These are phyloP conservation scores for Aspergillus fumigatiaffinis DNA, from an alignment of 2,329 filamentous ascomycete genomes.

Conservation along the genomic window DNA sequence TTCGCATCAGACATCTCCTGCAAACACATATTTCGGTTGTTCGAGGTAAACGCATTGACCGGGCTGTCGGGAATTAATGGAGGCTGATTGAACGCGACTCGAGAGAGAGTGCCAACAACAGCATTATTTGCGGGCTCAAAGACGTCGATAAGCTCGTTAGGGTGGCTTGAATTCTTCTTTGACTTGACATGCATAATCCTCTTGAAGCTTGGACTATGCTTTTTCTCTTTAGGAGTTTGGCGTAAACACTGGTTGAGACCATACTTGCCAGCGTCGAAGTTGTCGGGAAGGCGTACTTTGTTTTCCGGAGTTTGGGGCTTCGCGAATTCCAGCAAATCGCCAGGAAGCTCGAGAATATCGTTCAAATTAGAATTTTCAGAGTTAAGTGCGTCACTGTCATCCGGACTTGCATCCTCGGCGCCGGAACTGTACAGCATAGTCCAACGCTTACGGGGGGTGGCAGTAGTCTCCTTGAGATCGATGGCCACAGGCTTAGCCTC, in stretches of 20 bases:
- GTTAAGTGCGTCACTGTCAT: neutral
- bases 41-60: neutral
- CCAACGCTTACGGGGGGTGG: constrained; percentile 14
- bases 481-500: neutral
- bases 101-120: neutral
- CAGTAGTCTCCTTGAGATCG: constrained; percentile 4
- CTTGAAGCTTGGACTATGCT: neutral
- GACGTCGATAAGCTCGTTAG: constrained; percentile 13
- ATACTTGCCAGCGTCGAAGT: constrained; percentile 18
- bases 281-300: constrained; percentile 2
- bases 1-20: neutral
- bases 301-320: neutral
- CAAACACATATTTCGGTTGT: neutral
- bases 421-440: constrained; percentile 13
- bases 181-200: neutral
- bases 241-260: constrained; percentile 4
- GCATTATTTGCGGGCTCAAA: constrained; percentile 1
- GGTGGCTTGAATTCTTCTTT: neutral
- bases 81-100: constrained; percentile 15
- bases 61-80: constrained; percentile 14
- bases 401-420: neutral
- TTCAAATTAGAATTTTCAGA: neutral
- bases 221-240: neutral
- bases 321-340: neutral
- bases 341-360: constrained; percentile 2